Evolutionary conservation across 768 basidiomycete genomes (phyloP), one percentile per base, ranked within the genome.

Genomic region (Chalciporus piperatus): DNA sequence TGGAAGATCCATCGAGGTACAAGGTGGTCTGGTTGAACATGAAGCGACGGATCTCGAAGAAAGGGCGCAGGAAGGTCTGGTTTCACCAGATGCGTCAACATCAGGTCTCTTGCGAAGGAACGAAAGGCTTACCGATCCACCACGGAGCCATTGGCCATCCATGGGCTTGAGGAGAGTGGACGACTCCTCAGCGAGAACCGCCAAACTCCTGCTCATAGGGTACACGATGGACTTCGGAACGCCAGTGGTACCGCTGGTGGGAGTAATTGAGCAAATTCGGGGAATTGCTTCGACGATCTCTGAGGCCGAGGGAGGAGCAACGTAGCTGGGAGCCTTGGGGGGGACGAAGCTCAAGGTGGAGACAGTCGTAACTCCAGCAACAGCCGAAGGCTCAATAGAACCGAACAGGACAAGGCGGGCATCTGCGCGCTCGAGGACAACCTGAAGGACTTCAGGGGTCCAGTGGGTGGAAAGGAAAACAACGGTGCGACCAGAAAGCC

Each of bases 91-190:
- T 32, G 11, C 9, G 11, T 32, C 32, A 32, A 12, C 32, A 10
- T 32, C 32, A 14, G 2, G 13, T 13, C 11, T 32, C 32, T 32
- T 32, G 10, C 12, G 4, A 13, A 57, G 50, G 16, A 54, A 50
- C 9, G 51, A 51, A 27, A 57, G 44, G 25, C 56, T 50, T 28
- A 40, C 59, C 56, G 63, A 65, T 50, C 66, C 66, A 33, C 65
- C 63, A 32, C 66, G 66, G 38, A 67, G 66, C 66, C 66, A 68
- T 46, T 67, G 66, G 1, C 66, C 66, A 48, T 67, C 65, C 54
- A 56, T 51, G n/a, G 63, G 58, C 28, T 58, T 57, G 17, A 67
- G 54, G 13, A 65, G 56, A 19, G 59, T 59, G n/a, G 66, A 68
- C 4, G 66, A 67, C 35, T 67, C 66, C 41, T 68, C 64, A 12